Percentiles rank a stretch among this genome's conserved stretches.
phyloP scores from a whole-genome alignment of 192 early-diverging fungal genomes.

The Umbelopsis vinacea region DNA sequence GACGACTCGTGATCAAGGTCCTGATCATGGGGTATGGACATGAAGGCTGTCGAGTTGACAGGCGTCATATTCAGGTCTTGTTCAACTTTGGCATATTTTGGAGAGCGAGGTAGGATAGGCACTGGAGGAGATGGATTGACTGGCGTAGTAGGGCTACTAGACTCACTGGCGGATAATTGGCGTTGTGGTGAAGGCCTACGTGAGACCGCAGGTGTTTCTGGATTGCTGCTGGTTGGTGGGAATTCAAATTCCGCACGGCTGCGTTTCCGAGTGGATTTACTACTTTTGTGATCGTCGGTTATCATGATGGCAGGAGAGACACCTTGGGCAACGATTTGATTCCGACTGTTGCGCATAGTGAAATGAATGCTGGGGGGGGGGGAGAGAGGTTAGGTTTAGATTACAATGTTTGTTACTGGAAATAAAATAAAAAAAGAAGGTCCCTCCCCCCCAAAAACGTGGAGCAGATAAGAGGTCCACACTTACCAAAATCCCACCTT shows the following conservation, averaged over 20 bases:
- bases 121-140: background rate
- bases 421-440: background rate
- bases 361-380: conserved; percentile 66
- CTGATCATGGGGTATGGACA: conserved; percentile 13
- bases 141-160: conserved; percentile 10
- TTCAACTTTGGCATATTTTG: conserved; percentile 17
- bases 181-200: conserved; percentile 11
- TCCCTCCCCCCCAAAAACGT: background rate
- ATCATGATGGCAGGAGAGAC: conserved; percentile 94
- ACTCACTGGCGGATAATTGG: background rate
- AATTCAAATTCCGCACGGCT: conserved; percentile 18
- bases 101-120: background rate
- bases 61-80: conserved; percentile 10
- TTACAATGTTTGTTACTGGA: background rate
- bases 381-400: too few relatives aligned
- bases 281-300: conserved; percentile 97
- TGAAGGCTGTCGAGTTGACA: conserved; percentile 4
- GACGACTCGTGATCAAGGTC: background rate
- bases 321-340: conserved; percentile 72
- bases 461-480: background rate
- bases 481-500: conserved; percentile 85
- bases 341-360: conserved; percentile 69
- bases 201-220: background rate
- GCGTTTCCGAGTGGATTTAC: conserved; percentile 41
- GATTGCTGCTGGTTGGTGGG: background rate